Evolutionary conservation across 805 yeast species (phyloP).

Genomic region (Schwanniomyces occidentalis): DNA sequence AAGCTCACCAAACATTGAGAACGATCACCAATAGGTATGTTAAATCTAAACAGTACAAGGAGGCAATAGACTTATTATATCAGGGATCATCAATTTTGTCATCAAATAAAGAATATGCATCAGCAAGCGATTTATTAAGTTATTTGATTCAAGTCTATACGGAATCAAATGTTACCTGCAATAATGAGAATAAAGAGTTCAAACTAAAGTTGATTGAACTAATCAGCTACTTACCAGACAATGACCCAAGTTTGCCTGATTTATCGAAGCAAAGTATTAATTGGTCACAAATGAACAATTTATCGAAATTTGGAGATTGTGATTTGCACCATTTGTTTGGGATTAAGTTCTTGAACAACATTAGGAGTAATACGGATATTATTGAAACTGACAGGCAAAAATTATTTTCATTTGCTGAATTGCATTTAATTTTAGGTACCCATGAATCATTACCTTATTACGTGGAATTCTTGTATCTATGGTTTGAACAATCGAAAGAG

Average conservation of each 20-base stretch:
- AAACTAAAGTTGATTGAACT: slow-evolving; percentile 51
- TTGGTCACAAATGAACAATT: slow-evolving; percentile 60
- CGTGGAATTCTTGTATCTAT: slow-evolving; percentile 46
- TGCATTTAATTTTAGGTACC: slow-evolving; percentile 69
- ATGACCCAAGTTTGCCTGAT: slow-evolving; percentile 54
- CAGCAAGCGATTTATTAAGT: slow-evolving; percentile 73
- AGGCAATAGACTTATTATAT: slow-evolving; percentile 73
- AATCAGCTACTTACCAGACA: slow-evolving; percentile 43
- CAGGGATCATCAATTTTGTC: slow-evolving; percentile 71
- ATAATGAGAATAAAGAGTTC: slow-evolving; percentile 33
- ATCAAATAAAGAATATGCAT: slow-evolving; percentile 71
- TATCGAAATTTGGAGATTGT: slow-evolving; percentile 64
- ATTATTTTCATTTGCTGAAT: slow-evolving; percentile 65
- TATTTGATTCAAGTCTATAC: slow-evolving; percentile 73
- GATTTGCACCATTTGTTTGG: slow-evolving; percentile 77
- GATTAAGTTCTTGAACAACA: slow-evolving; percentile 50
- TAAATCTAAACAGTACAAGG: slow-evolving; percentile 60
- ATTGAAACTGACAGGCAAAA: slow-evolving; percentile 34
- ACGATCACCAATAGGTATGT: slow-evolving; percentile 87
- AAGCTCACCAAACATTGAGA: slow-evolving; percentile 92
- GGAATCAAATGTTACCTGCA: slow-evolving; percentile 44
- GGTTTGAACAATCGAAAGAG: slow-evolving; percentile 26
- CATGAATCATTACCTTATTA: slow-evolving; percentile 45
- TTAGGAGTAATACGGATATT: slow-evolving; percentile 15
- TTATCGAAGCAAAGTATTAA: slow-evolving; percentile 63